Evolutionary conservation across 352 stramenopile species (phyloP).

Genomic region (Phytophthora pluvialis): DNA sequence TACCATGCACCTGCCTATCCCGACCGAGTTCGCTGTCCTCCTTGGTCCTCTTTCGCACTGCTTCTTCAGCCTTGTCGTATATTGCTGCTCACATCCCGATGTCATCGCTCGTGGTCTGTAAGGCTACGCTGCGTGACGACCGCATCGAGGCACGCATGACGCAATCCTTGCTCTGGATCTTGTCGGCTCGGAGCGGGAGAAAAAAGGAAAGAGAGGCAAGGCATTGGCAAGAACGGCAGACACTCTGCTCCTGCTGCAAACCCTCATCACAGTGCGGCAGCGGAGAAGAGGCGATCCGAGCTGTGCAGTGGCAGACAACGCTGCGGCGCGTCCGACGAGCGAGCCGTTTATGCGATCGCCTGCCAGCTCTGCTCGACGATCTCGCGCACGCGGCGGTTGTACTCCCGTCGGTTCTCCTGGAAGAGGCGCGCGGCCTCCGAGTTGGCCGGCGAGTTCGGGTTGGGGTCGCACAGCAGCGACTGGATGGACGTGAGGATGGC

Average conservation of each 20-base stretch:
- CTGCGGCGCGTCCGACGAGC: constrained; percentile 18
- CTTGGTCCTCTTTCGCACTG: constrained; percentile 11
- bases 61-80: constrained; percentile 19
- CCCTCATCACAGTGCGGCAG: background rate
- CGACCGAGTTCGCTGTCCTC: constrained; percentile 10
- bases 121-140: constrained; percentile 1
- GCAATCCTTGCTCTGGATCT: constrained; percentile 15
- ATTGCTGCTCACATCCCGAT: constrained; percentile 8
- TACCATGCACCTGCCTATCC: constrained; percentile 17
- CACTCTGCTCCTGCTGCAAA: constrained; percentile 11
- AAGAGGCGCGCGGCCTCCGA: constrained; percentile 97
- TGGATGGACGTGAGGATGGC: constrained; percentile 99
- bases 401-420: constrained; percentile 99
- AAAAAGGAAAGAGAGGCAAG: constrained; percentile 22
- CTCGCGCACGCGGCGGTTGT: constrained; percentile 98
- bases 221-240: constrained; percentile 18
- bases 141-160: constrained; percentile 3
- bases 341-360: constrained; percentile 65
- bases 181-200: constrained; percentile 12
- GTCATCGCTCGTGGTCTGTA: constrained; percentile 12
- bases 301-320: constrained; percentile 22
- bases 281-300: constrained; percentile 2
- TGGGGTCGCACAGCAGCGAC: constrained; percentile 99
- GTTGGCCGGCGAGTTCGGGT: constrained; percentile 99
- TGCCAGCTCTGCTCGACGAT: constrained; percentile 99